Conservation (phyloP, 306 rosid species). For the Trichosanthes cucumerina region DNA sequence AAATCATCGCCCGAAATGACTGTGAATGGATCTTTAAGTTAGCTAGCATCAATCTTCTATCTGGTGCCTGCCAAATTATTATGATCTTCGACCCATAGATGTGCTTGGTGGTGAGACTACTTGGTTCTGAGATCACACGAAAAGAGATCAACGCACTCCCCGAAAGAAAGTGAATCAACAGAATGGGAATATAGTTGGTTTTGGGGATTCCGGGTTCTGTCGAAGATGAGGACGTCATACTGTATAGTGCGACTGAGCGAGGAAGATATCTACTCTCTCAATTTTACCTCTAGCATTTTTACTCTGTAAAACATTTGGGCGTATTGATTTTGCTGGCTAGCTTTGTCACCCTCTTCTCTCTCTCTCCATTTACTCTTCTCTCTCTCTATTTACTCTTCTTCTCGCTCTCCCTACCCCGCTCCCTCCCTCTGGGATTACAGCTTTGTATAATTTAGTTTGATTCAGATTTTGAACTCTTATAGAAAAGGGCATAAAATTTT, state of each 20-base stretch:
- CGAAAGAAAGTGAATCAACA: not conserved
- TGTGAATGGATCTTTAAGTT: conserved; percentile 54
- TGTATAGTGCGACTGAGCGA: conserved; percentile 11
- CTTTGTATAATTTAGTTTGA: not conserved
- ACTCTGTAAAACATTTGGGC: conserved; percentile 5
- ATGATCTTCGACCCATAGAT: not conserved
- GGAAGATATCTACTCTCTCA: conserved; percentile 1
- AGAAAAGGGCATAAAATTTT: conserved; percentile 9
- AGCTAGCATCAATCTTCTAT: not conserved
- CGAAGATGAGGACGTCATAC: conserved; percentile 1
- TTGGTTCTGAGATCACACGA: not conserved
- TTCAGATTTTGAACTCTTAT: not conserved
- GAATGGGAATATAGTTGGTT: not conserved
- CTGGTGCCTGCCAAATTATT: not conserved
- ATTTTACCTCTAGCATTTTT: not conserved
- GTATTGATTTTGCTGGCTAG: conserved; percentile 1
- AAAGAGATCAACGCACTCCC: not conserved
- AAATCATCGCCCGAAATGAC: conserved; percentile 83
- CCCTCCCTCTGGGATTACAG: not conserved
- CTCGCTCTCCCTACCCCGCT: not conserved
- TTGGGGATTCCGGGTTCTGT: not conserved
- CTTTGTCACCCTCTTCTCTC: not conserved
- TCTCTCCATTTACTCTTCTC: not conserved
- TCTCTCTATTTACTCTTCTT: not conserved
- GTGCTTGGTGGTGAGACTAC: conserved; percentile 2